Evolutionary conservation across 495 filamentous ascomycete genomes (phyloP).

Genomic region (Physcia stellaris): DNA sequence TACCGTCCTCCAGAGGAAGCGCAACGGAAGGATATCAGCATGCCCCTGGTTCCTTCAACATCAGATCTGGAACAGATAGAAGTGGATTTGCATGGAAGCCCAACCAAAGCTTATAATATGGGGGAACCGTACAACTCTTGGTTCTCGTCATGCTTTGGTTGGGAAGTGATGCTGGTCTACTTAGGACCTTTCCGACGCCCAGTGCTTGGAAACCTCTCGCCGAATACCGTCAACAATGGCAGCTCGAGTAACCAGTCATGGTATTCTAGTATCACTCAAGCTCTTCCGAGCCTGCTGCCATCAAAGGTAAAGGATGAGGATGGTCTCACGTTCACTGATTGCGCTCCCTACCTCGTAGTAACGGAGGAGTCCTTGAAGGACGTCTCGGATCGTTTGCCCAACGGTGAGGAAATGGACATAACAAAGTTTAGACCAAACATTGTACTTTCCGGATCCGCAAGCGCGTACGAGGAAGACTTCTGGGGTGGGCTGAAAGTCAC

Average conservation of each 20-base stretch:
- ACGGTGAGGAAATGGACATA: conserved; percentile 46
- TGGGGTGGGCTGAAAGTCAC: conserved; percentile 39
- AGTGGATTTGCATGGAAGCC: conserved; percentile 49
- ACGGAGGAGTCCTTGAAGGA: conserved; percentile 55
- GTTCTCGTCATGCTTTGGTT: conserved; percentile 63
- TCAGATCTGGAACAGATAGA: conserved; percentile 33
- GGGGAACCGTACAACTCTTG: conserved; percentile 49
- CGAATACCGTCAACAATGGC: conserved; percentile 10
- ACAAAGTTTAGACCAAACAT: conserved; percentile 82
- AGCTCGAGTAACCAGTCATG: conserved; percentile 19
- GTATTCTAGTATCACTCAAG: conserved; percentile 30
- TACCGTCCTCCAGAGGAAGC: conserved; percentile 24
- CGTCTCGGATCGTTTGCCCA: conserved; percentile 45
- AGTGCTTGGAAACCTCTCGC: conserved; percentile 47
- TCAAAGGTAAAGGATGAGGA: conserved; percentile 15
- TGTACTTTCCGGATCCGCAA: conserved; percentile 46
- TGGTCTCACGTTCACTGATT: conserved; percentile 65
- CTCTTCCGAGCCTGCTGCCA: conserved; percentile 15
- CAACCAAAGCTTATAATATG: conserved; percentile 55
- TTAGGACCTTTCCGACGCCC: conserved; percentile 47
- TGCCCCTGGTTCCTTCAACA: conserved; percentile 47
- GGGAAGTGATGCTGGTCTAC: conserved; percentile 50
- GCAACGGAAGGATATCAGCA: conserved; percentile 24
- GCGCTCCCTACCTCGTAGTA: conserved; percentile 61
- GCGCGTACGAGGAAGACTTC: conserved; percentile 71